Conservation (phyloP, 495 filamentous ascomycete species). For the Glarea lozoyensis region DNA sequence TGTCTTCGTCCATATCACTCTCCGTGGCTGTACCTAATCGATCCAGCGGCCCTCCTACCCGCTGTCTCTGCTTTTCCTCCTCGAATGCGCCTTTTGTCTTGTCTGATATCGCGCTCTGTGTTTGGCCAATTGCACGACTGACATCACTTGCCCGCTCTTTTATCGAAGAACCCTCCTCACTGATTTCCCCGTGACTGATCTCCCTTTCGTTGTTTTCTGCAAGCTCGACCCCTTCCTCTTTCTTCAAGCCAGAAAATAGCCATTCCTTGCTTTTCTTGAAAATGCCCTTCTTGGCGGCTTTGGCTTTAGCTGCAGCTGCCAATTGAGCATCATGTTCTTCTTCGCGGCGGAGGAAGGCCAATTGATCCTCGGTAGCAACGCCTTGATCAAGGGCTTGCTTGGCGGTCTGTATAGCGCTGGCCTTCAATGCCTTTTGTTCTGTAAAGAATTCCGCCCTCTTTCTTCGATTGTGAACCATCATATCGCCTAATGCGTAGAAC, state of each 20-base stretch:
- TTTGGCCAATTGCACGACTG: slow-evolving; percentile 27
- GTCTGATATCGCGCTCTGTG: slow-evolving; percentile 18
- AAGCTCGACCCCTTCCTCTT: slow-evolving; percentile 32
- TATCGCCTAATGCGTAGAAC: slow-evolving; percentile 72
- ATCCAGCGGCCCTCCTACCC: slow-evolving; percentile 38
- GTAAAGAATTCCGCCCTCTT: slow-evolving; percentile 56
- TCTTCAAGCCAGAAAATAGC: slow-evolving; percentile 31
- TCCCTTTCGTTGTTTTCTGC: slow-evolving; percentile 22
- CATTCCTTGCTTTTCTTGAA: slow-evolving; percentile 32
- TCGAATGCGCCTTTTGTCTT: slow-evolving; percentile 39
- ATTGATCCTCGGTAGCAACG: slow-evolving; percentile 50
- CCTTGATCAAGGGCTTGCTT: slow-evolving; percentile 51
- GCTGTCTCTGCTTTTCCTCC: slow-evolving; percentile 38
- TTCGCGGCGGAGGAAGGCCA: slow-evolving; percentile 50
- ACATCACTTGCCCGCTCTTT: slow-evolving; percentile 30
- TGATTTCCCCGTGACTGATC: slow-evolving; percentile 27
- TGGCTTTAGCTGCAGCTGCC: slow-evolving; percentile 32
- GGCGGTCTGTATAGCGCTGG: slow-evolving; percentile 41
- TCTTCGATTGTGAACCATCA: slow-evolving; percentile 78
- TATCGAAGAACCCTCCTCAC: slow-evolving; percentile 27
- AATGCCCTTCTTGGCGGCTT: slow-evolving; percentile 25
- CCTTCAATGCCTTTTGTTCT: slow-evolving; percentile 49
- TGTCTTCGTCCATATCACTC: slow-evolving; percentile 1
- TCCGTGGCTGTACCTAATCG: slow-evolving; percentile 24
- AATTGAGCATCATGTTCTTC: slow-evolving; percentile 28